Evolutionary conservation across 139 green algal species (phyloP), one percentile per base, ranked within the genome.

Genomic region (Micractinium sp.): DNA sequence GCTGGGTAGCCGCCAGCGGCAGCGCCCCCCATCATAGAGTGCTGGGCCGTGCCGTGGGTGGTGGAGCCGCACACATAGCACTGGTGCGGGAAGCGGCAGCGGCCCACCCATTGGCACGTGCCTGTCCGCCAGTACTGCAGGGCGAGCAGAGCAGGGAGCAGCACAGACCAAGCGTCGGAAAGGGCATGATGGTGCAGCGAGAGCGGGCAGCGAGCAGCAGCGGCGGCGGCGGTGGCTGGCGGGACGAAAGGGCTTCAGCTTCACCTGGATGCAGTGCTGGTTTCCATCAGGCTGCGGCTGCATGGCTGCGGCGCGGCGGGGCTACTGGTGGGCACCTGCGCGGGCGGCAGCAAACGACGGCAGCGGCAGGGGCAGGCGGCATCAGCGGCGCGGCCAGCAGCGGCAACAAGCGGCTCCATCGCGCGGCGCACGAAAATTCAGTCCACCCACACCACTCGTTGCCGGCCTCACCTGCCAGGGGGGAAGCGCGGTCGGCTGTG

Each of bases 41-140:
- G 85, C 85, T 88, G 85, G 20, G 41, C 85, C 4, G 85, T 88
- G 71, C 85, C 85, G 71, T 88, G 85, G 25, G 71, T 15, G 19
- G n/a, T 47, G 47, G 66, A 81, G 71, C 85, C 85, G 71, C 85
- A 88, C 18, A 88, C 56, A 33, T 88, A 88, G 85, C 85, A 88
- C 85, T 88, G 85, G 85, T 88, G 85, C 1, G 85, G 85, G 85
- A 82, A 88, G 47, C 85, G 85, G 71, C 85, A 88, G 85, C 85
- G 85, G 15, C 85, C 85, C 31, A 47, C 33, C 85, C 85, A 88
- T 73, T 88, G 85, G 85, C 85, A 88, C 1, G 19, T 61, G 39
- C 85, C 85, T 0, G 71, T 88, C 31, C 85, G 85, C 85, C 85
- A 88, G 71, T 82, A 88, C 85, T 88, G 75, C 35, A 29, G 75